Evolutionary conservation across 1,139 yeast species (phyloP).

Genomic region (Taphrina communis): DNA sequence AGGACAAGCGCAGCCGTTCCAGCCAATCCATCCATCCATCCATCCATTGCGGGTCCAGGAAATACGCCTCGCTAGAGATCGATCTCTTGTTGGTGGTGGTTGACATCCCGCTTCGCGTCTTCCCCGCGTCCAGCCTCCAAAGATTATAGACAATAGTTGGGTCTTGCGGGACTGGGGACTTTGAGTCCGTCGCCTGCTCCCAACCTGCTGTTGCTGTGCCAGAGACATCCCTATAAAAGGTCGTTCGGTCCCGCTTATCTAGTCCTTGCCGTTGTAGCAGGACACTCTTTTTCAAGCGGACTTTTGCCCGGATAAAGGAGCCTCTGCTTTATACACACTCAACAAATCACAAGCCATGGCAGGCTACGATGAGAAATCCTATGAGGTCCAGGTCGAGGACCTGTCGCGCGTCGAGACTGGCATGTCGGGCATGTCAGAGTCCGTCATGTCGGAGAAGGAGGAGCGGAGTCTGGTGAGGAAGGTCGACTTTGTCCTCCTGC

Average conservation of each 20-base stretch:
- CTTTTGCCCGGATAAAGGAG: too few relatives aligned
- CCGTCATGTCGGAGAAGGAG: constrained; percentile 26
- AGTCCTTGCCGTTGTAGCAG: background rate
- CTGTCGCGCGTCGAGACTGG: constrained; percentile 23
- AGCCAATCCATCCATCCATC: too few relatives aligned
- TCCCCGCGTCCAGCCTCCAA: too few relatives aligned
- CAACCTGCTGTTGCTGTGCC: background rate
- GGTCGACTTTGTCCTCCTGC: constrained; percentile 62
- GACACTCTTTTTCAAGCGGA: background rate
- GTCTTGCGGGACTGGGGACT: too few relatives aligned
- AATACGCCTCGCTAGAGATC: constrained; percentile 1
- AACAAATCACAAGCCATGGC: background rate
- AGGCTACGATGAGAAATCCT: background rate
- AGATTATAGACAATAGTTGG: too few relatives aligned
- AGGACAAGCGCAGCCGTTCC: too few relatives aligned
- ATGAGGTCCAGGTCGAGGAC: constrained; percentile 25
- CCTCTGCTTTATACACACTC: too few relatives aligned
- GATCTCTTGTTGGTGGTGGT: background rate
- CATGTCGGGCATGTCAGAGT: constrained; percentile 29
- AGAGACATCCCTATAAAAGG: too few relatives aligned
- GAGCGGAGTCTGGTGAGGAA: constrained; percentile 53
- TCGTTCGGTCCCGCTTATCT: too few relatives aligned
- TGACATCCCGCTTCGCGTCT: too few relatives aligned
- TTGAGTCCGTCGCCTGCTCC: background rate
- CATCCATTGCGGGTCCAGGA: too few relatives aligned